Base-by-base conservation (phyloP, 1,284 basidiomycete genomes). In the Leccinum pallidistipes region DNA sequence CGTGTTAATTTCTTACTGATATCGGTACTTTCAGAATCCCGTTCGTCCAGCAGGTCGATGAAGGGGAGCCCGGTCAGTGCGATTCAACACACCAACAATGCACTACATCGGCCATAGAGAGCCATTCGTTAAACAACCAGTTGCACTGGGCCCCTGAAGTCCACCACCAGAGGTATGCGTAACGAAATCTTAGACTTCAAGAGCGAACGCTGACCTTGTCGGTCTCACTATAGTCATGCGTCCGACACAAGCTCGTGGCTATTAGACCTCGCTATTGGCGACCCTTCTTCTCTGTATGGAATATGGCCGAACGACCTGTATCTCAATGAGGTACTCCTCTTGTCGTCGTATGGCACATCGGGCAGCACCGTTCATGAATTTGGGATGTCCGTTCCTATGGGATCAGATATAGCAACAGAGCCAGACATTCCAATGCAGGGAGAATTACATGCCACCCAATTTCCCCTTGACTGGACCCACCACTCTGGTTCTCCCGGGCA, bases 101-200 rank as follows among this genome's bases (percentile, higher is more conserved):
- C 52, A 47, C 55, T 55, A 11, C 36, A 1, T 38, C 56, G 14
- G 16, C n/a, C 43, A 9, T 38, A 21, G 14, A 14, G 9, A 40
- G 9, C 29, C 21, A 52, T 55, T 24, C 50, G 3, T 60, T 57
- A 11, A 16, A 1, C 21, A 47, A 14, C 14, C 50, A 36, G 29
- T 27, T 27, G 32, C 8, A 56, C 12, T 58, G 55, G 47, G 2
- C 21, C 16, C 11, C n/a, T 21, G 53, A 29, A 12, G 32, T 49
- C 12, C 32, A 6, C 24, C 56, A 16, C 50, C 64, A 61, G 56
- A 67, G 62, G 71, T 73, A 54, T 18, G 61, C 36, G 11, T 43
- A 29, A 24, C n/a, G 27, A 52, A 12, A 14, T 55, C 16, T 50
- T n/a, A 32, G 56, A 29, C 27, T n/a, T 11, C 11, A 40, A 40